Evolutionary conservation across 2,329 filamentous ascomycete genomes (phyloP).

Genomic region (Neofusicoccum laricinum): DNA sequence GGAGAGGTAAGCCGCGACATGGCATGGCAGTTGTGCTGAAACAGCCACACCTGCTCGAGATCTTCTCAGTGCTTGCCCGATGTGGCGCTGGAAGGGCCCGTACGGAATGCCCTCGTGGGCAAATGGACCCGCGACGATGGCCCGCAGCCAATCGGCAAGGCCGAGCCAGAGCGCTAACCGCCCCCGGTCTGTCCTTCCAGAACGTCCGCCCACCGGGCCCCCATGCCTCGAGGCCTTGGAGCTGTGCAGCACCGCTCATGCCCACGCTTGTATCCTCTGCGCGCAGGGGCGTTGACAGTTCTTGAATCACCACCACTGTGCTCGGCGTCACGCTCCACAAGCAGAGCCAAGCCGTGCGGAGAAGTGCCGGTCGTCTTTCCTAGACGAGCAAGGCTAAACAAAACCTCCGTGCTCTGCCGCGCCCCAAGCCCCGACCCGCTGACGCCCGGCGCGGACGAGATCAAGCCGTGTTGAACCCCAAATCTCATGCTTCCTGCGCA

Average conservation of each 20-base stretch:
- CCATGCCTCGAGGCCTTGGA: neutral
- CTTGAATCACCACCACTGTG: neutral
- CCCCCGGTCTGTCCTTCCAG: neutral
- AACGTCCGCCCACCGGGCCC: neutral
- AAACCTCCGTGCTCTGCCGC: neutral
- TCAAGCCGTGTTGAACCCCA: neutral
- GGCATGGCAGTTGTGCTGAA: neutral
- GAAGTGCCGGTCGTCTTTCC: neutral
- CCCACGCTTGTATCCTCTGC: neutral
- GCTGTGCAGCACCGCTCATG: neutral
- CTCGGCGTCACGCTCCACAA: neutral
- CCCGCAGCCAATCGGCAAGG: neutral
- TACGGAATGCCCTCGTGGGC: conserved; percentile 5
- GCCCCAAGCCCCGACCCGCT: neutral
- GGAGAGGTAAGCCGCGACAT: neutral
- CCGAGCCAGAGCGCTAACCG: neutral
- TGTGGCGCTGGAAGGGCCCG: neutral
- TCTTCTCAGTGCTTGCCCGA: neutral
- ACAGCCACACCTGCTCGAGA: neutral
- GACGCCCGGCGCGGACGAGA: neutral
- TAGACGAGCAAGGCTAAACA: neutral
- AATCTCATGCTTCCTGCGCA: neutral
- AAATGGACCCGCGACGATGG: neutral
- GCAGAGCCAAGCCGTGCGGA: neutral
- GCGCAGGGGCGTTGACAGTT: neutral